Conservation (phyloP, 768 basidiomycete genomes). For the Naganishia kalamii region DNA sequence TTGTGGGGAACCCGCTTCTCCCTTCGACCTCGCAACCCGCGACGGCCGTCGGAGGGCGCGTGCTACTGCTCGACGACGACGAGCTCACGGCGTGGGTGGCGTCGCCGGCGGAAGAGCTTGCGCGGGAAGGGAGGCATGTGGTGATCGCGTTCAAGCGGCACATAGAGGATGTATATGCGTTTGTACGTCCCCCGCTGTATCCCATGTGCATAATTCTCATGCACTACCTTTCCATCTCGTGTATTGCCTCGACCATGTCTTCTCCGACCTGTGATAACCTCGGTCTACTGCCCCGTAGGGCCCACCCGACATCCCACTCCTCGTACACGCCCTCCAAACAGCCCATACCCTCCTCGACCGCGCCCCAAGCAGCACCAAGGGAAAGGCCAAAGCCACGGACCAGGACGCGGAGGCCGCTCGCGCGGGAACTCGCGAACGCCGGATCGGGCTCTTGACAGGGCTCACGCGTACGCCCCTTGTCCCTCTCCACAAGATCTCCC, state of each 20-base stretch:
- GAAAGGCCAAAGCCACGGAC: constrained; percentile 19
- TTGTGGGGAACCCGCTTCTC: constrained; percentile 4
- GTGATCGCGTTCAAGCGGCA: constrained; percentile 17
- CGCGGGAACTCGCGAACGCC: constrained; percentile 26
- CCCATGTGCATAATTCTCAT: too few relatives aligned
- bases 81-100: constrained; percentile 14
- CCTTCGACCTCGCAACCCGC: not conserved
- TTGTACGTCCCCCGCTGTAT: constrained; percentile 3
- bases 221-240: not conserved
- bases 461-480: constrained; percentile 4
- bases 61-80: not conserved
- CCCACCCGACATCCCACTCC: constrained; percentile 16
- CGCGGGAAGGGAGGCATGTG: not conserved
- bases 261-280: not conserved
- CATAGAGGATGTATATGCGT: constrained; percentile 3
- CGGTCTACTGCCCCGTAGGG: not conserved
- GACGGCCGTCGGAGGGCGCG: not conserved
- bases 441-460: constrained; percentile 11
- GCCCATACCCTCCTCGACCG: constrained; percentile 13
- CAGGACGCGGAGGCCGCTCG: not conserved
- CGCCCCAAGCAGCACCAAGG: constrained; percentile 21
- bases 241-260: not conserved
- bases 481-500: not conserved
- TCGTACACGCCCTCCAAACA: not conserved
- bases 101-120: not conserved